phyloP scores from a whole-genome alignment of 192 early-diverging fungal genomes.

The Coemansia sp. region DNA sequence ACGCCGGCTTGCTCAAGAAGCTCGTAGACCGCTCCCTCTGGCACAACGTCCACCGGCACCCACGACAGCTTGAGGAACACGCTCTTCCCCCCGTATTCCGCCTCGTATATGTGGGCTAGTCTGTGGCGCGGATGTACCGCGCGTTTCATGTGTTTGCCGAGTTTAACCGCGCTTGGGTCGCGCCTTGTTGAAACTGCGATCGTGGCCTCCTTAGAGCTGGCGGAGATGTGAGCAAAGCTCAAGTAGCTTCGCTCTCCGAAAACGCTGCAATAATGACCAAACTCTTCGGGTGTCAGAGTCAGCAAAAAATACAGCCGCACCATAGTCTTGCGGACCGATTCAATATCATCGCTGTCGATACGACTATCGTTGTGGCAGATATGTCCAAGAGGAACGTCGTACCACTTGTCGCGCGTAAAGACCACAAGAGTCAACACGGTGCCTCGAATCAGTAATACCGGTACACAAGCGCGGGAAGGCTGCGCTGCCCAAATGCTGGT shows the following conservation, averaged over 20 bases:
- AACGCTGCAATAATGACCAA: neutral
- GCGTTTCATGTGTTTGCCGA: neutral
- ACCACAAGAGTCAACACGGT: constrained; percentile 12
- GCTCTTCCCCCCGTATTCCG: neutral
- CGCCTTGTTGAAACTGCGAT: neutral
- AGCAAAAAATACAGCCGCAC: neutral
- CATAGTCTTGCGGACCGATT: no score
- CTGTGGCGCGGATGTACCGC: neutral
- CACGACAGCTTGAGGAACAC: constrained; percentile 16
- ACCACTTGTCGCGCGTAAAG: constrained; percentile 22
- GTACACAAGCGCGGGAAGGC: constrained; percentile 18
- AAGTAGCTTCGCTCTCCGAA: neutral
- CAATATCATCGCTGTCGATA: no score
- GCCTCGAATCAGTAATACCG: constrained; percentile 18
- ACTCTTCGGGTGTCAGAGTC: neutral
- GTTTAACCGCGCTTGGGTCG: neutral
- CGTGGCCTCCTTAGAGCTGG: neutral
- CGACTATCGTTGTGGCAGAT: no score
- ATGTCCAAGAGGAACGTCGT: neutral
- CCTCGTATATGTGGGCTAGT: neutral
- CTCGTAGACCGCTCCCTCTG: constrained; percentile 12
- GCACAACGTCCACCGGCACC: neutral
- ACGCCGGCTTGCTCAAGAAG: neutral
- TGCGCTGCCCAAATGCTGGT: constrained; percentile 15
- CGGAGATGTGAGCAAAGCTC: neutral